Evolutionary conservation across 345 rosid species (phyloP), one percentile per base, ranked within the genome.

Genomic region (Sisymbrium irio): DNA sequence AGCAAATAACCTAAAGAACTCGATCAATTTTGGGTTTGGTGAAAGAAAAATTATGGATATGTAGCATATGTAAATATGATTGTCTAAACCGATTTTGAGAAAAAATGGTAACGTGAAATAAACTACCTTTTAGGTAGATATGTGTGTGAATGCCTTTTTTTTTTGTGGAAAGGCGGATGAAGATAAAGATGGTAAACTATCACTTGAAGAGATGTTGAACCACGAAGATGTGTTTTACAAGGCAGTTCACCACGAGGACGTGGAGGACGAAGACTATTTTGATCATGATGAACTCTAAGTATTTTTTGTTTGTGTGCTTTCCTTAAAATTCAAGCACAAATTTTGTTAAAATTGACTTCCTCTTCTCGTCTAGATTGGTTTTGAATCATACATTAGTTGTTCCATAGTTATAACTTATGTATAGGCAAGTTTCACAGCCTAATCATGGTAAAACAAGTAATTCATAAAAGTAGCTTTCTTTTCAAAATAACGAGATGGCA

Each of bases 181-280:
- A 39, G 67, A 87, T 70, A 72, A 69, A 72, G 92, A 88, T 76
- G 88, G 86, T 17, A 61, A 76, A 9, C 62, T 88, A 75, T 77
- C 84, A 13, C 78, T 91, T 13, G 79, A 79, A 11, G 92, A 91
- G 76, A 85, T 88, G 86, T 62, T 87, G 40, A 69, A 82, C 58
- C 94, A 87, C 15, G 87, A 85, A 74, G 20, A 74, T 45, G 71
- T 80, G 32, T 91, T 91, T 75, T 91, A 87, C 77, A 58, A 71
- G 50, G 79, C 89, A 6, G 67, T 90, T 36, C 78, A 75, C 57
- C 77, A 82, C 14, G 67, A 78, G 12, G 59, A 50, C 3, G 37
- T 39, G 19, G 77, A 82, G 37, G 82, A 75, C 0, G 83, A 83
- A 1, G 91, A 77, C 11, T 82, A 85, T 35, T 64, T 69, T 53